Conservation (phyloP, 2,329 filamentous ascomycete species). For the Gaeumannomyces tritici region DNA sequence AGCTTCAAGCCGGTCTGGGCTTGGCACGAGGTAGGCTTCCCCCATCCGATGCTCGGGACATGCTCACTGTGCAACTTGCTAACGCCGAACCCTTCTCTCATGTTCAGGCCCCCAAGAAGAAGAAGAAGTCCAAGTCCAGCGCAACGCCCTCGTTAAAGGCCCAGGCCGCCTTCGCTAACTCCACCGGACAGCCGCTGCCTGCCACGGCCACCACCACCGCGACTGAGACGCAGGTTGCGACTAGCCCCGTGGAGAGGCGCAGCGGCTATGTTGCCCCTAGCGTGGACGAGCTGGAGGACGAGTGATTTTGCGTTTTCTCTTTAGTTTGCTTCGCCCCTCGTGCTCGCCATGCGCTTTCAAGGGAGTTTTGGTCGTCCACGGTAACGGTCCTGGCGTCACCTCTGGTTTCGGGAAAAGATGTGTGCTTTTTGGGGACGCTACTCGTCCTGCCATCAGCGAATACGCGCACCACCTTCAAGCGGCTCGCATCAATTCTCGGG, state of each 20-base stretch:
- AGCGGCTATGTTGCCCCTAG: constrained; percentile 30
- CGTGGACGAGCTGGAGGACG: constrained; percentile 26
- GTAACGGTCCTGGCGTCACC: neutral
- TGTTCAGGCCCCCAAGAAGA: constrained; percentile 35
- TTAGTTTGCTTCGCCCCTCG: neutral
- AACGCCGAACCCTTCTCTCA: neutral
- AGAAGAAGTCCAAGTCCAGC: constrained; percentile 38
- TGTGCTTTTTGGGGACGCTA: neutral
- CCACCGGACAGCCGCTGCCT: constrained; percentile 42
- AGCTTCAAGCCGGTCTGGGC: constrained; percentile 95
- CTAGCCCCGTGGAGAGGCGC: constrained; percentile 23
- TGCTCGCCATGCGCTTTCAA: neutral
- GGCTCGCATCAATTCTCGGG: neutral
- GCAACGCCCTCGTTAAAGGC: constrained; percentile 21
- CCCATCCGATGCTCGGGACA: neutral
- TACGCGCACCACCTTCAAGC: neutral
- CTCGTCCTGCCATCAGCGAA: neutral
- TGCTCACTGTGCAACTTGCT: neutral
- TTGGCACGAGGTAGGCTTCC: constrained; percentile 77
- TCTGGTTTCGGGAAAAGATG: neutral
- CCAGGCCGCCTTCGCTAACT: constrained; percentile 36
- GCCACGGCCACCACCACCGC: constrained; percentile 47
- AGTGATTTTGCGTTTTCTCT: constrained; percentile 9
- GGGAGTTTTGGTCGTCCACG: neutral
- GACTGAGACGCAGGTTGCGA: constrained; percentile 43